Base-by-base conservation (phyloP, 2,329 filamentous ascomycete species). In the Peltaster fructicola region DNA sequence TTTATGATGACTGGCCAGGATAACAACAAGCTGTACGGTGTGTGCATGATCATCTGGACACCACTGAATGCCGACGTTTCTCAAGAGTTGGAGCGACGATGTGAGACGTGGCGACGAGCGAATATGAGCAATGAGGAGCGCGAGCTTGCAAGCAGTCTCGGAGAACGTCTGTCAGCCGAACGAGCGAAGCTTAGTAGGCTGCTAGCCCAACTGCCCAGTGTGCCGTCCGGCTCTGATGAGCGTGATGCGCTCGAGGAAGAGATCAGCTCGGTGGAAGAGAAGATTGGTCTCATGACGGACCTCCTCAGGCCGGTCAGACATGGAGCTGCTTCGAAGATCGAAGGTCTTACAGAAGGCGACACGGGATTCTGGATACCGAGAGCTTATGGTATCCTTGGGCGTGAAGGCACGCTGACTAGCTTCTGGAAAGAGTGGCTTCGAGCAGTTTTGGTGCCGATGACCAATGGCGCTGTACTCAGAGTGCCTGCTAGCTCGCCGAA, bases 381-480 rank as follows among this genome's bases (percentile, higher is more conserved):
- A 35, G 82, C 85, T 1, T 98, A 91, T 45, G 88, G 88, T 30
- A 74, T 98, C 33, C 61, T 98, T 33, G 88, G 88, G 16, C 68
- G 79, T 33, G 88, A 98, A 47, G 63, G 64, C 8, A 74, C 71
- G 31, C 67, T 90, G 53, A 82, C 84, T 35, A 69, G 72, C 15
- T 95, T 98, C 54, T 98, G 85, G 84, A 95, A 95, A 51, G 88
- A 98, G 49, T 98, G 88, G 88, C 65, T 98, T 23, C 76, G 81
- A 51, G 84, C 85, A 5, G 67, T 95, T 7, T 62, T 88, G n/a
- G 80, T 92, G 12, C 88, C 88, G 14, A 98, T 95, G 88, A 82
- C 73, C 1, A 82, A 91, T 45, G 81, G 85, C 11, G 71, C 65
- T 8, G 63, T 98, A 15, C 56, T 88, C 37, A 68, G 84, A 29